phyloP scores from a whole-genome alignment of 176 grass and related monocot species.

The Cenchrus purpureus region DNA sequence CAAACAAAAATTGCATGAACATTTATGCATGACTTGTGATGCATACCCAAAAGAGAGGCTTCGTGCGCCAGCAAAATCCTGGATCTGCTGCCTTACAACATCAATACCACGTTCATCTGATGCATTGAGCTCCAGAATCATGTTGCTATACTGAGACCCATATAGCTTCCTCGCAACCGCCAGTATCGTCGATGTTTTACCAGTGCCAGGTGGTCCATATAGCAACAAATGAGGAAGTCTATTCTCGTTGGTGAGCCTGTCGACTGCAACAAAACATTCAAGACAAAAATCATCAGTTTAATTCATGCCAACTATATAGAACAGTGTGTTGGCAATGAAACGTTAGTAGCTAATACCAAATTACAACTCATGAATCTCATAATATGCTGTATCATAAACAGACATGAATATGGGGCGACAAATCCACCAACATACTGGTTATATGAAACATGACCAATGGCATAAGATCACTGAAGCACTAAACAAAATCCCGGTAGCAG shows the following conservation, averaged over 20 bases:
- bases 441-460: not conserved
- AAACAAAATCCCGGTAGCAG: not conserved
- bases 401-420: not conserved
- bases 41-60: conserved; percentile 88
- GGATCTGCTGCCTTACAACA: conserved; percentile 96
- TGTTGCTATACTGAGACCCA: conserved; percentile 86
- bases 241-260: conserved; percentile 91
- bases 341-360: not conserved
- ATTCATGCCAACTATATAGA: not conserved
- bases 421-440: not conserved
- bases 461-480: not conserved
- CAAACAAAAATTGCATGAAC: not conserved
- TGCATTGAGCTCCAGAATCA: conserved; percentile 97
- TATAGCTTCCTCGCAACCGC: conserved; percentile 95
- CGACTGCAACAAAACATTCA: conserved; percentile 49
- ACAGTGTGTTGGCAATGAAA: not conserved
- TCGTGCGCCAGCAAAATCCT: conserved; percentile 81
- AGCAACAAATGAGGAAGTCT: conserved; percentile 88
- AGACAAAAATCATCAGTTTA: not conserved
- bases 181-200: conserved; percentile 92
- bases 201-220: conserved; percentile 85
- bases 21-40: not conserved
- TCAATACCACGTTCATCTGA: conserved; percentile 93
- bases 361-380: not conserved
- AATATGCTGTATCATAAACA: not conserved